Conservation (phyloP, 768 basidiomycete species). For the Lactifluus pinguis region DNA sequence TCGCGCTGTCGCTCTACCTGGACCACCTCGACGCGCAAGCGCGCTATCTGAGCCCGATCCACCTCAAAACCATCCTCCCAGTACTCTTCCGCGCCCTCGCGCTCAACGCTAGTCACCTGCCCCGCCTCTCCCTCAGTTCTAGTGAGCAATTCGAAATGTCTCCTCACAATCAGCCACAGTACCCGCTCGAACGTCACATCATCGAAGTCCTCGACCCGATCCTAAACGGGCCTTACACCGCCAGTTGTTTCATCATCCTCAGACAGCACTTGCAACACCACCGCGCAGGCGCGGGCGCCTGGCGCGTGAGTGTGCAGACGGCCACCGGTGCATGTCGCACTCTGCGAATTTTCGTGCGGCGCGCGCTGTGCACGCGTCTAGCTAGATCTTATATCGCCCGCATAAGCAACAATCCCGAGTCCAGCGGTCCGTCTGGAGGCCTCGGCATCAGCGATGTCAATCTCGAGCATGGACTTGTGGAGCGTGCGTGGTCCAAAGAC, state of each 20-base stretch:
- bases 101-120: slow-evolving; percentile 56
- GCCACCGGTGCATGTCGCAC: slow-evolving; percentile 36
- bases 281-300: slow-evolving; percentile 23
- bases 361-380: slow-evolving; percentile 49
- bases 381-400: slow-evolving; percentile 58
- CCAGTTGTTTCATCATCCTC: slow-evolving; percentile 55
- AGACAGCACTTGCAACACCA: slow-evolving; percentile 52
- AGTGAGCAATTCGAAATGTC: slow-evolving; percentile 24
- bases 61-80: slow-evolving; percentile 51
- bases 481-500: slow-evolving; percentile 64
- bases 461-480: slow-evolving; percentile 55
- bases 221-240: slow-evolving; percentile 56
- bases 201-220: slow-evolving; percentile 47
- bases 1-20: slow-evolving; percentile 55
- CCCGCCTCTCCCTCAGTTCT: slow-evolving; percentile 50
- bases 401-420: slow-evolving; percentile 32
- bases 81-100: slow-evolving; percentile 65
- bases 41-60: slow-evolving; percentile 46
- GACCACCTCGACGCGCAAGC: slow-evolving; percentile 52
- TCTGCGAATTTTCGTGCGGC: slow-evolving; percentile 53
- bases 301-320: slow-evolving; percentile 21
- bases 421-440: not conserved
- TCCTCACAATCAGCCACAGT: slow-evolving; percentile 9
- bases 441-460: slow-evolving; percentile 35
- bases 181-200: slow-evolving; percentile 44